A percentile compares a stretch with the other conserved stretches of the same genome.
These are phyloP conservation scores for Torulaspora quercuum DNA, from an alignment of 805 yeast genomes.

Conservation along the genomic window DNA sequence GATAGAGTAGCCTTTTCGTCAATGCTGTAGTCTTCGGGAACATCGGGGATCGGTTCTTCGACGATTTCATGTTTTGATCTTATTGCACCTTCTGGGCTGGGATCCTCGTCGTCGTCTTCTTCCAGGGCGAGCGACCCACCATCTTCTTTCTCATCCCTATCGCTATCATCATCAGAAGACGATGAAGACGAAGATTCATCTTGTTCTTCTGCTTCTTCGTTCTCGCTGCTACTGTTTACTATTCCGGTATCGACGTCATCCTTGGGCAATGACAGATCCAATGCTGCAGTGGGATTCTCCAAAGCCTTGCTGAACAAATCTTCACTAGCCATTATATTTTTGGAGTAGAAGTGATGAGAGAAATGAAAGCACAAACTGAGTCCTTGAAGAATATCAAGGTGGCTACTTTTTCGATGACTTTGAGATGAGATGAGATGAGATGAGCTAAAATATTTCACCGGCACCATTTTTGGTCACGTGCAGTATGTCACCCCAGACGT, in stretches of 20 bases:
- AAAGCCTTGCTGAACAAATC: conserved; percentile 28
- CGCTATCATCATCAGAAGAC: conserved; percentile 21
- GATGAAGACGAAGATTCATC: conserved; percentile 22
- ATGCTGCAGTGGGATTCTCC: conserved; percentile 16
- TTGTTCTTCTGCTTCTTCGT: conserved; percentile 1
- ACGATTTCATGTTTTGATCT: conserved; percentile 70
- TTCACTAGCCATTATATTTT: conserved; percentile 15
- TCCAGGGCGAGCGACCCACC: conserved; percentile 21
- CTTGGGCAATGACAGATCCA: conserved; percentile 9
- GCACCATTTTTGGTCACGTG: background rate
- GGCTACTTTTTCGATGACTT: no score
- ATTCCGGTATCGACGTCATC: conserved; percentile 25
- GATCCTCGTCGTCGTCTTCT: conserved; percentile 44
- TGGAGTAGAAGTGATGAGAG: conserved; percentile 6
- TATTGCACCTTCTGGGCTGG: conserved; percentile 59
- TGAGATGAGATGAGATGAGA: conserved; percentile 15
- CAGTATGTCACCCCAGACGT: background rate
- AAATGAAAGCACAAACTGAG: no score
- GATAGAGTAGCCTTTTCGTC: conserved; percentile 63
- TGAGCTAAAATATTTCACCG: conserved; percentile 9
- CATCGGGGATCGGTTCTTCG: conserved; percentile 61
- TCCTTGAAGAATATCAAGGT: no score
- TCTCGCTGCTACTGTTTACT: conserved; percentile 16
- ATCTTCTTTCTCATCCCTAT: conserved; percentile 23
- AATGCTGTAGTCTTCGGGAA: conserved; percentile 66